Evolutionary conservation across 192 early-diverging fungal genomes (phyloP).

Genomic region (Linderina pennispora): DNA sequence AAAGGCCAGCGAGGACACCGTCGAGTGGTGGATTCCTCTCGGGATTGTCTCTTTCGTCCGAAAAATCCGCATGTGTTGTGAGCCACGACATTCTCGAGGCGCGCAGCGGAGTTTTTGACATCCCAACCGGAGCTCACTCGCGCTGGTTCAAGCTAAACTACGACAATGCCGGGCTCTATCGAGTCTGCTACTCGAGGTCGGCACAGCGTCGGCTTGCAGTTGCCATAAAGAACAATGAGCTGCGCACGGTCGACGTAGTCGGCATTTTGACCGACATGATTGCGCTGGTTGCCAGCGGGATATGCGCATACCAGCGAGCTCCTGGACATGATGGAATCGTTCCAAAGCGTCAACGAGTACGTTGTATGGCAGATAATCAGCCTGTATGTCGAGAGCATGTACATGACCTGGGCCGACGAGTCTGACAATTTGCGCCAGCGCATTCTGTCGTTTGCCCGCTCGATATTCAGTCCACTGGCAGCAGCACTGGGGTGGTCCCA

Average conservation of each 20-base stretch:
- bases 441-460: constrained; percentile 37
- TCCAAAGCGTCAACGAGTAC: constrained; percentile 61
- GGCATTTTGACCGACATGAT: constrained; percentile 81
- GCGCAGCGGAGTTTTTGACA: constrained; percentile 21
- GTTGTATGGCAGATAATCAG: constrained; percentile 49
- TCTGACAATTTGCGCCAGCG: constrained; percentile 38
- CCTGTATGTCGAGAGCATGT: constrained; percentile 41
- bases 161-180: constrained; percentile 74
- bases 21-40: constrained; percentile 65
- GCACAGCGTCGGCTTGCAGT: constrained; percentile 49
- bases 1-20: constrained; percentile 53
- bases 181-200: constrained; percentile 66
- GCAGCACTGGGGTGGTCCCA: constrained; percentile 56
- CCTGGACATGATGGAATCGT: constrained; percentile 69
- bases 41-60: constrained; percentile 12
- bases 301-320: constrained; percentile 65
- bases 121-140: constrained; percentile 21
- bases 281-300: constrained; percentile 71
- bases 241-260: constrained; percentile 69
- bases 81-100: constrained; percentile 29
- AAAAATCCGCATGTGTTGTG: too few species aligned
- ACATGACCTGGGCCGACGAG: constrained; percentile 47
- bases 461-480: constrained; percentile 55
- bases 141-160: constrained; percentile 83
- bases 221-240: constrained; percentile 46